Base-by-base conservation (phyloP, 1,284 basidiomycete species). In the Moesziomyces antarcticus region DNA sequence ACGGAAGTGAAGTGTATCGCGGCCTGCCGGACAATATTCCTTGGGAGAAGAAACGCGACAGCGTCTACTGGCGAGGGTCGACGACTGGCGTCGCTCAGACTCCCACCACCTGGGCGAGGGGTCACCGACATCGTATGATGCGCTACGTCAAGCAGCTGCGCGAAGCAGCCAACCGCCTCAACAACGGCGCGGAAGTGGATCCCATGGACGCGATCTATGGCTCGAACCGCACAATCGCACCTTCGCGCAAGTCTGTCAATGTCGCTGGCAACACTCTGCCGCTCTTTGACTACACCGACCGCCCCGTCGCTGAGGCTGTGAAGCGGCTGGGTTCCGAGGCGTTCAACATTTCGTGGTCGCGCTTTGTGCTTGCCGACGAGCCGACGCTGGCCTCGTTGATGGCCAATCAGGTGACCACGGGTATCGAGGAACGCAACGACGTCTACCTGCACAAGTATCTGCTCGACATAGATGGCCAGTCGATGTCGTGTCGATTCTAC, bases 401-500 rank as follows among this genome's bases (percentile, higher is more conserved):
- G 47, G 61, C 54, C 3, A 49, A 68, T 20, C 53, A 60, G 25
- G 53, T 67, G 24, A 37, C 44, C 27, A 55, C 55, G 3, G 50
- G 43, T 20, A 30, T 18, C 11, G 57, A 61, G 33, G 47, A 24
- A 3, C 50, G 50, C 22, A 45, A 54, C 27, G n/a, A 4, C 8
- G 14, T 44, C 5, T 52, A 61, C 47, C 18, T 61, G 20, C 51
- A 66, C 69, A 66, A 62, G 46, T 66, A 47, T 41, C 7, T 52
- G 47, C 55, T 72, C 21, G 63, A 66, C 22, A 11, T 58, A 3
- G 63, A 72, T 20, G 63, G 62, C 4, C 55, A 66, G n/a, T 66
- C 62, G 25, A 72, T 72, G 69, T 72, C 69, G 22, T 72, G 62
- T 24, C 69, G 63, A 9, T 58, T 66, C 42, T 72, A 72, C 52